Percentiles rank a stretch among this genome's conserved stretches.
Conservation (phyloP, 441 rosid genomes). For the Dalechampia spathulata region DNA sequence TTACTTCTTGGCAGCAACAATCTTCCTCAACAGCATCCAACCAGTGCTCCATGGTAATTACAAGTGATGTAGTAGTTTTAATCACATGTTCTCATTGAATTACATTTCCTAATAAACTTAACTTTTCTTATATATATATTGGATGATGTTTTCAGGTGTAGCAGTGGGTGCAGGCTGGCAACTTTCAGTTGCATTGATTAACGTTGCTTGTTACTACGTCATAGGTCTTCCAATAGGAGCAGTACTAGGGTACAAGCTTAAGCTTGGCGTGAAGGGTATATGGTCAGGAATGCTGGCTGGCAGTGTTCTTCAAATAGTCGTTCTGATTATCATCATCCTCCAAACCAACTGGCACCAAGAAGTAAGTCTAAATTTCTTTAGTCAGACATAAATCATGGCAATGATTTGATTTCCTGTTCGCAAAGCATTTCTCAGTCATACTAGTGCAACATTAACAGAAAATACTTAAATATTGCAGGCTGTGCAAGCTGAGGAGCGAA, state of each 20-base stretch:
- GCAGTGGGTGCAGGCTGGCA: conserved; percentile 55
- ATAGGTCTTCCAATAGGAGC: conserved; percentile 40
- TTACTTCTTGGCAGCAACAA: conserved; percentile 33
- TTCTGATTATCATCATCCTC: conserved; percentile 21
- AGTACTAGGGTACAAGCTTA: conserved; percentile 34
- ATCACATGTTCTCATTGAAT: too few relatives aligned
- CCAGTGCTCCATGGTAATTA: conserved; percentile 40
- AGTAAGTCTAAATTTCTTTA: conserved; percentile 22
- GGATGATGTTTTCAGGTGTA: conserved; percentile 33
- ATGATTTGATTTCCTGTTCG: too few relatives aligned
- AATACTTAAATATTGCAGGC: conserved; percentile 27
- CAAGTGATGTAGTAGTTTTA: too few relatives aligned
- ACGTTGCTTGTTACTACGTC: conserved; percentile 29
- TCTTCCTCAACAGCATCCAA: conserved; percentile 45
- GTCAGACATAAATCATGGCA: too few relatives aligned
- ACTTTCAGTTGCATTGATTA: conserved; percentile 32
- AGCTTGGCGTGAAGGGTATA: conserved; percentile 30
- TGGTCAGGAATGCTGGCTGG: conserved; percentile 49
- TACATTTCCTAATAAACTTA: not conserved
- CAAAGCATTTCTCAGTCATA: not conserved
- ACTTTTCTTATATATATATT: too few relatives aligned
- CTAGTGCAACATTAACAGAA: not conserved
- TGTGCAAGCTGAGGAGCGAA: conserved; percentile 25
- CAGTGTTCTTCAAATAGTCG: conserved; percentile 24
- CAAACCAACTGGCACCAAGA: conserved; percentile 37